Conservation (phyloP, 805 yeast genomes). For the Saccharomycopsis capsularis region DNA sequence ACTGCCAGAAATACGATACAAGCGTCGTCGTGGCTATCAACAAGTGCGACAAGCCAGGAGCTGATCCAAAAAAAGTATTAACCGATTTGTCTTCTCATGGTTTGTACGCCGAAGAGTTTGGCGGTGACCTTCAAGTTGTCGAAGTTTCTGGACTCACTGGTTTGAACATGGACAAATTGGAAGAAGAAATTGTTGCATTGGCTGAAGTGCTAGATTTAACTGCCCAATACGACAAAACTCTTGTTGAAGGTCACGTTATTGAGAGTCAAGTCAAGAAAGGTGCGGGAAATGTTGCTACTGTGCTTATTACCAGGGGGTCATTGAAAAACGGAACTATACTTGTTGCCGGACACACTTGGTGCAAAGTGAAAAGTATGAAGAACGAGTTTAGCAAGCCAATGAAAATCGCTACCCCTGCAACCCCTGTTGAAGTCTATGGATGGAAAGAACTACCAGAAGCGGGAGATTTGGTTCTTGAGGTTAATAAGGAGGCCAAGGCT, state of each 20-base stretch:
- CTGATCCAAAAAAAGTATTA: slow-evolving; percentile 67
- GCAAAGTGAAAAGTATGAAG: slow-evolving; percentile 72
- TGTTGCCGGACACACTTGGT: slow-evolving; percentile 82
- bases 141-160: slow-evolving; percentile 88
- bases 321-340: slow-evolving; percentile 62
- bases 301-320: slow-evolving; percentile 73
- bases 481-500: slow-evolving; percentile 65
- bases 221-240: slow-evolving; percentile 42
- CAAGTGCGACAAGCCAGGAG: slow-evolving; percentile 78
- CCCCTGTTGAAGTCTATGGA: slow-evolving; percentile 86
- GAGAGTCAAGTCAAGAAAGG: slow-evolving; percentile 81
- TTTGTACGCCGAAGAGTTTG: slow-evolving; percentile 83
- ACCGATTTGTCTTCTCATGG: slow-evolving; percentile 71
- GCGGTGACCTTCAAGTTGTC: slow-evolving; percentile 91
- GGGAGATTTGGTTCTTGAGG: slow-evolving; percentile 78
- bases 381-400: slow-evolving; percentile 65
- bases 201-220: slow-evolving; percentile 78
- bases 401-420: slow-evolving; percentile 71
- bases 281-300: slow-evolving; percentile 79
- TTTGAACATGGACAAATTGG: slow-evolving; percentile 79
- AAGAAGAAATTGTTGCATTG: slow-evolving; percentile 79
- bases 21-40: slow-evolving; percentile 88
- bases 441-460: slow-evolving; percentile 93
- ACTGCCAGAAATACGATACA: slow-evolving; percentile 74
- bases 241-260: slow-evolving; percentile 79